Conservation (phyloP, 148 eudicot species). For the Rhododendron vialii region DNA sequence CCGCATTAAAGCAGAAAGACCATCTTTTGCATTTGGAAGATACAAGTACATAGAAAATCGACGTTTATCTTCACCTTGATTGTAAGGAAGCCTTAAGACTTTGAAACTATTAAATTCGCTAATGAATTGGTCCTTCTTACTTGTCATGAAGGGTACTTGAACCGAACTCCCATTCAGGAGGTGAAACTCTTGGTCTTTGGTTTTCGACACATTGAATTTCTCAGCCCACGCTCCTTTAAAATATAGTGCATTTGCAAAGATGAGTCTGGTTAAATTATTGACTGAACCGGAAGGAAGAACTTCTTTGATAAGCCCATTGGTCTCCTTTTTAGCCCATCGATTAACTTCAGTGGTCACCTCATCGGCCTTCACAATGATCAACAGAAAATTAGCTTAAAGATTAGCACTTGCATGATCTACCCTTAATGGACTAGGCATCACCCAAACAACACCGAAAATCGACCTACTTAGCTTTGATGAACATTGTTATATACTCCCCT, state of each 20-base stretch:
- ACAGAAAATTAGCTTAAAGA: slow-evolving; percentile 2
- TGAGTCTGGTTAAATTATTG: slow-evolving; percentile 53
- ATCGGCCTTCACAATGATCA: slow-evolving; percentile 39
- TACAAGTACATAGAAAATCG: slow-evolving; percentile 31
- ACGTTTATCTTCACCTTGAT: slow-evolving; percentile 67
- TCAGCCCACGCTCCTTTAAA: slow-evolving; percentile 82
- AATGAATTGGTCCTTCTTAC: slow-evolving; percentile 54
- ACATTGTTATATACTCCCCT: too few species aligned
- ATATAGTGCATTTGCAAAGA: slow-evolving; percentile 84
- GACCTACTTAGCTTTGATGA: not conserved
- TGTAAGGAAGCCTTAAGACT: slow-evolving; percentile 65
- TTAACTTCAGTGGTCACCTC: slow-evolving; percentile 68
- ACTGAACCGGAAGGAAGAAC: slow-evolving; percentile 76
- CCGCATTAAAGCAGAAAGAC: slow-evolving; percentile 48
- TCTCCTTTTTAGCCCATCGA: slow-evolving; percentile 70
- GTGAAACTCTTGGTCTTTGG: slow-evolving; percentile 63
- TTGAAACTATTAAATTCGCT: slow-evolving; percentile 53
- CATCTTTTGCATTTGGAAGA: slow-evolving; percentile 61
- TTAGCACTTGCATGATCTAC: not conserved
- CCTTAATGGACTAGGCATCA: not conserved
- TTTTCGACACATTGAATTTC: slow-evolving; percentile 55
- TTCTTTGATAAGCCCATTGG: slow-evolving; percentile 74
- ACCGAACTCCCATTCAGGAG: slow-evolving; percentile 55
- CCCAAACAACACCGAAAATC: not conserved
- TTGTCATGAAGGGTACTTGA: slow-evolving; percentile 81